These are phyloP conservation scores for Rubroboletus pulcherrimus DNA, from an alignment of 768 basidiomycete genomes.

Conservation along the genomic window DNA sequence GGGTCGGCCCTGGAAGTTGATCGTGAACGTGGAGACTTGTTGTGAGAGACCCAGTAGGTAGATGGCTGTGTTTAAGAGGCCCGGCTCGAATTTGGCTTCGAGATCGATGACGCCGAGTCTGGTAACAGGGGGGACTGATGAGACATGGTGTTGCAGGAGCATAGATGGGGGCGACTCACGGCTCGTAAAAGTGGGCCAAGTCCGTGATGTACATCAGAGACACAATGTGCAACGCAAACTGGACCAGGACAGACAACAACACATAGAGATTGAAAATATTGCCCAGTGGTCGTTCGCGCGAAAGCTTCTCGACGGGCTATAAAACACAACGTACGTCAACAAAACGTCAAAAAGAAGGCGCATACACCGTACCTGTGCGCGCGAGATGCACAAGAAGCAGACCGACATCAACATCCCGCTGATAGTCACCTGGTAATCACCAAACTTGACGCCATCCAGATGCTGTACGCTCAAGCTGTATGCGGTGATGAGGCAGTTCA, in stretches of 20 bases:
- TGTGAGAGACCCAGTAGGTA: slow-evolving; percentile 94
- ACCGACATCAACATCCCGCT: slow-evolving; percentile 94
- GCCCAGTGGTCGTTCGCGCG: slow-evolving; percentile 86
- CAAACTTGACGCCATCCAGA: slow-evolving; percentile 98
- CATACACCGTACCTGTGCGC: slow-evolving; percentile 72
- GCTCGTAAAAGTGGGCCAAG: slow-evolving; percentile 72
- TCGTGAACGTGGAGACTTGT: slow-evolving; percentile 97
- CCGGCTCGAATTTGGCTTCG: slow-evolving; percentile 95
- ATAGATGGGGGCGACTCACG: slow-evolving; percentile 45
- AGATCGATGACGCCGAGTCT: slow-evolving; percentile 81
- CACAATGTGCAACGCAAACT: slow-evolving; percentile 91
- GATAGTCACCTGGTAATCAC: slow-evolving; percentile 97
- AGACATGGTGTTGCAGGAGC: not conserved
- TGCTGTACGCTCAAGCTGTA: slow-evolving; percentile 97
- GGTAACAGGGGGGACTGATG: not conserved
- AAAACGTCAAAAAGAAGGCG: not conserved
- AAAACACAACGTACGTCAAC: slow-evolving; percentile 33
- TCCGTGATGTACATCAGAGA: slow-evolving; percentile 92
- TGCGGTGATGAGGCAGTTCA: slow-evolving; percentile 98
- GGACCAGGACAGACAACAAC: slow-evolving; percentile 82
- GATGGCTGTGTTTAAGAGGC: slow-evolving; percentile 92
- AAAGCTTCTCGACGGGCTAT: slow-evolving; percentile 96
- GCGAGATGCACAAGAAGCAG: slow-evolving; percentile 96
- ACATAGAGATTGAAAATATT: slow-evolving; percentile 99
- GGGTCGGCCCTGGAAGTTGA: slow-evolving; percentile 98